Base-by-base conservation (phyloP, 1,284 basidiomycete genomes). In the Amylostereum chailletii region DNA sequence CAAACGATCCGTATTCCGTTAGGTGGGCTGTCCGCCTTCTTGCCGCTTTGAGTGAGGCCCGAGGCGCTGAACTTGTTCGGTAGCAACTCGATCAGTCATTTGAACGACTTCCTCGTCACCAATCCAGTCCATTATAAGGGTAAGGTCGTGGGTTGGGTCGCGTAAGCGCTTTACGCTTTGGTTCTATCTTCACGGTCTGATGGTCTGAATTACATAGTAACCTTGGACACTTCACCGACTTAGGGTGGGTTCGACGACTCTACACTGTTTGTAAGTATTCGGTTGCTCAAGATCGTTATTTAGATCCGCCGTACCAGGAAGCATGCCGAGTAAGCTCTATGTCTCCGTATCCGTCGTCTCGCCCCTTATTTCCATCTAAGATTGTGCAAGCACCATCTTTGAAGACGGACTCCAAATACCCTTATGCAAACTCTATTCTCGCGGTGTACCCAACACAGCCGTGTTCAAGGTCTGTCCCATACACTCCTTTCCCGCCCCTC, bases 341-440 rank as follows among this genome's bases (percentile, higher is more conserved):
- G 8, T 31, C 6, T n/a, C 19, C 6, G 2, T 29, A 4, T 6
- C 2, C 29, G 11, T 26, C 7, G 1, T 43, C 29, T 7, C 30
- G 4, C 7, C 42, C 10, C 42, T 43, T 1, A 43, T 31, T 10
- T 7, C 8, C 42, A 2, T 10, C 5, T 11, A 26, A 43, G 42
- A 43, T 29, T 56, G 55, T 42, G 56, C 57, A 4, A 50, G 36
- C 9, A 57, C 55, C 19, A 61, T 65, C 32, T 58, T 58, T 46
- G 60, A 65, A 45, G 63, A 65, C 47, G 63, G 63, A 3, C 57
- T 62, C 19, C 63, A 65, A 38, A 65, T 65, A 10, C 63, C 63
- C 4, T 47, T 63, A 3, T 63, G 59, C 47, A 63, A 62, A 39
- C 57, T 65, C 10, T 63, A 65, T 49, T 57, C 58, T 4, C 39